A percentile compares a stretch with the other conserved stretches of the same genome.
phyloP scores from a whole-genome alignment of 345 rosid species.

The Camelina neglecta region DNA sequence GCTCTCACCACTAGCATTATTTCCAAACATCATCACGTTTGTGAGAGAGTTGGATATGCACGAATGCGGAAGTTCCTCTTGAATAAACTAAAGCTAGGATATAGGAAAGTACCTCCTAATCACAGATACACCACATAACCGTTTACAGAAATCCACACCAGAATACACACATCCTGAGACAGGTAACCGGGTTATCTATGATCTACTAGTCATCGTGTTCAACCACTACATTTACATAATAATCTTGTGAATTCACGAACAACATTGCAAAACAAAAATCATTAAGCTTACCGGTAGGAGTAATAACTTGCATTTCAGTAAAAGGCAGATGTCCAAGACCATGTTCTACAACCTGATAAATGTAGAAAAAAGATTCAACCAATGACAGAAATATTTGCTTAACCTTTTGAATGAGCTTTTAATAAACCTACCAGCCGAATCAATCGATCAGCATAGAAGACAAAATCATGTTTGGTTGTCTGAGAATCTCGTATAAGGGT shows the following conservation, averaged over 20 bases:
- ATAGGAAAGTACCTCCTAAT: slow-evolving; percentile 78
- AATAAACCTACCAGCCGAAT: slow-evolving; percentile 82
- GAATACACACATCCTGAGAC: slow-evolving; percentile 90
- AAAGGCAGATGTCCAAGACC: slow-evolving; percentile 98
- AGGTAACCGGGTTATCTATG: slow-evolving; percentile 5
- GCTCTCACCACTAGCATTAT: slow-evolving; percentile 85
- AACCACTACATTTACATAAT: not conserved
- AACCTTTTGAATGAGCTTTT: slow-evolving; percentile 23
- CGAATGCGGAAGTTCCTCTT: not conserved
- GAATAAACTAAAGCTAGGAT: slow-evolving; percentile 26
- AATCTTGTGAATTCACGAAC: slow-evolving; percentile 11
- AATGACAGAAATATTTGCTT: slow-evolving; percentile 11
- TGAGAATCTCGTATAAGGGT: slow-evolving; percentile 96
- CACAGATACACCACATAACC: slow-evolving; percentile 96
- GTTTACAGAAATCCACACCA: slow-evolving; percentile 98
- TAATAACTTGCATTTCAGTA: slow-evolving; percentile 94
- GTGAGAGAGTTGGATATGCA: slow-evolving; percentile 22
- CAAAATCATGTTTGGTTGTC: slow-evolving; percentile 94
- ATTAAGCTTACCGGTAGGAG: slow-evolving; percentile 84
- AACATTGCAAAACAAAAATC: slow-evolving; percentile 8
- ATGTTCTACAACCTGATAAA: slow-evolving; percentile 89
- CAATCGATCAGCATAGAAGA: slow-evolving; percentile 93
- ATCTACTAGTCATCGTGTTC: not conserved
- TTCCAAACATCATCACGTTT: slow-evolving; percentile 18
- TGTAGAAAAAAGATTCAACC: not conserved